These are phyloP conservation scores for Hamamelis virginiana DNA, from an alignment of 164 flowering plant genomes.

Conservation along the genomic window DNA sequence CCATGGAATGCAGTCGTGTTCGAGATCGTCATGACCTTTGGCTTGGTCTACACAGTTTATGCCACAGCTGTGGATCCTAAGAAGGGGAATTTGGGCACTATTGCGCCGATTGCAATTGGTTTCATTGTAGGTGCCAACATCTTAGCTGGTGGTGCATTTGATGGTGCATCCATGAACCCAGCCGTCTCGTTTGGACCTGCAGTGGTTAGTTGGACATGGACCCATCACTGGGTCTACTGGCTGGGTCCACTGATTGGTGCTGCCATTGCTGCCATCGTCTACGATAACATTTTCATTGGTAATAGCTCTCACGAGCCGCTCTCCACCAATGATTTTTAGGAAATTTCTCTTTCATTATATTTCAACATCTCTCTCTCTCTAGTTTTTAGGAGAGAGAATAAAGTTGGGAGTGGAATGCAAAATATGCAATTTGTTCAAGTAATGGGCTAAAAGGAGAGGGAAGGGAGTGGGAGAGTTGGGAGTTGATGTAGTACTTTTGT, in stretches of 20 bases:
- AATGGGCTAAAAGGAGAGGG: not conserved
- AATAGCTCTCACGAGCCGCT: conserved; percentile 29
- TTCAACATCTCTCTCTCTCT: not conserved
- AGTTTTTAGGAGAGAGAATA: not conserved
- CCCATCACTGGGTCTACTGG: conserved; percentile 57
- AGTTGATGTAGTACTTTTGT: not conserved
- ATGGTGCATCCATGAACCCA: conserved; percentile 62
- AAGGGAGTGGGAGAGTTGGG: not conserved
- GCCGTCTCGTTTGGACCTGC: conserved; percentile 57
- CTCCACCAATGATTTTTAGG: conserved; percentile 34
- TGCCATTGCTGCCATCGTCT: conserved; percentile 43
- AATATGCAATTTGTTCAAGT: too few relatives aligned
- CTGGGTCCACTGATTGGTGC: conserved; percentile 46
- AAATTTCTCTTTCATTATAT: not conserved
- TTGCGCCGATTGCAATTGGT: conserved; percentile 56
- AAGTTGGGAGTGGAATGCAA: not conserved
- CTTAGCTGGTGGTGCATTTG: conserved; percentile 50
- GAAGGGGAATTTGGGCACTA: conserved; percentile 38
- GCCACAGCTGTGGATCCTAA: conserved; percentile 56
- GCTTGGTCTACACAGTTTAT: conserved; percentile 52
- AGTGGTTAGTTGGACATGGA: conserved; percentile 52
- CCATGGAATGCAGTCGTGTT: conserved; percentile 37
- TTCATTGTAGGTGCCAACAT: conserved; percentile 57
- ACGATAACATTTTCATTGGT: conserved; percentile 42
- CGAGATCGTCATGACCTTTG: conserved; percentile 60